Evolutionary conservation across 352 stramenopile species (phyloP), one percentile per base, ranked within the genome.

Genomic region (Phytopythium delawarense): DNA sequence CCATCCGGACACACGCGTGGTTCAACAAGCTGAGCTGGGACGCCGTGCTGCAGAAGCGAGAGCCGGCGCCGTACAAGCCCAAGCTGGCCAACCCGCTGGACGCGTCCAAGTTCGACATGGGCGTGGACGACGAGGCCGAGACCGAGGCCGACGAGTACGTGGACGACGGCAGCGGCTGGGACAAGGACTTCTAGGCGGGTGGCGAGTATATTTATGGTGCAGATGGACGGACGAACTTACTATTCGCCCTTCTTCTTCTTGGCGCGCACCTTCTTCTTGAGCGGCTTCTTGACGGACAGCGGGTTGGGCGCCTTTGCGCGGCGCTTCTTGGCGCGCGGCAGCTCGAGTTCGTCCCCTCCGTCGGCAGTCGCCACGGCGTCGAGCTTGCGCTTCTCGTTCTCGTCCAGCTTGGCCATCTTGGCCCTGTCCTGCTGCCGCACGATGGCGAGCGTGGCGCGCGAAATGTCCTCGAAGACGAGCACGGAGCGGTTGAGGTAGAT

Each of bases 1-100:
- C 96, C 30, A 92, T 98, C 60, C 91, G 92, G 23, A 74, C 92
- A 6, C 94, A 98, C 61, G 63, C 81, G 5, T 98, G 92, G 92
- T 98, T 98, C 65, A 66, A 69, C 0, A 75, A 66, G 30, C 80
- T 98, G 62, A 78, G 97, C 61, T 97, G 91, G 76, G 89, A 97
- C 35, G 90, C 89, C 59, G 83, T 98, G 61, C 57, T 92, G 50
- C 79, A 82, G 58, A 97, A 97, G 68, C 84, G 92, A 64, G 80
- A 97, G 63, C 66, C 73, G 13, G 89, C 96, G 23, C 96, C 96
- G 15, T 98, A 95, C 78, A 76, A 88, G 45, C 96, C 96, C 6
- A 75, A 81, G 18, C 88, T 98, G 23, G 76, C 84, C 44, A 82
- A 98, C 70, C 71, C 87, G 0, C 73, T 98, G 15, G 96, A 99